These are phyloP conservation scores for Helichrysum umbraculigerum DNA, from an alignment of 129 eudicot genomes.

Conservation along the genomic window DNA sequence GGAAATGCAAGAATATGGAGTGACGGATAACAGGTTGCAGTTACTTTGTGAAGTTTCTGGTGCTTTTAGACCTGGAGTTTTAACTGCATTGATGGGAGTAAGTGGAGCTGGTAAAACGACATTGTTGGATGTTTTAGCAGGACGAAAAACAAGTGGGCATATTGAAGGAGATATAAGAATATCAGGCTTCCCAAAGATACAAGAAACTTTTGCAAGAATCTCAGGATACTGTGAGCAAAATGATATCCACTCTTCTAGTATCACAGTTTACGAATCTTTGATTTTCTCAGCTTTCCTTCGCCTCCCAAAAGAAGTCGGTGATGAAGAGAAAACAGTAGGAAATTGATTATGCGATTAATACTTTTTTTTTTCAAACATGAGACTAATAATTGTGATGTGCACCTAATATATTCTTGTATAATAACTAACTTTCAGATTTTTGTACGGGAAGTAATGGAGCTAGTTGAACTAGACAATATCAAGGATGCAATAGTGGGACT, in stretches of 20 bases:
- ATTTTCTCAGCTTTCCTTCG: constrained; percentile 87
- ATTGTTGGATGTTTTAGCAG: constrained; percentile 86
- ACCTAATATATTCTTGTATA: neutral
- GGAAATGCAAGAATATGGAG: constrained; percentile 85
- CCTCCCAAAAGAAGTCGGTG: constrained; percentile 74
- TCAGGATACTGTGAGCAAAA: constrained; percentile 95
- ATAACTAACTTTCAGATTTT: constrained; percentile 44
- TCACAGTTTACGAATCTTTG: constrained; percentile 77
- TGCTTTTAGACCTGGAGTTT: constrained; percentile 87
- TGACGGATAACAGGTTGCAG: constrained; percentile 61
- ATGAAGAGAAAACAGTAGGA: constrained; percentile 79
- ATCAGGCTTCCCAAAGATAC: constrained; percentile 82
- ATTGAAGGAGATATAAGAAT: constrained; percentile 85
- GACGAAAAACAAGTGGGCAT: constrained; percentile 91
- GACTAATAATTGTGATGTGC: neutral
- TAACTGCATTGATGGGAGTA: constrained; percentile 94
- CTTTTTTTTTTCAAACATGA: neutral
- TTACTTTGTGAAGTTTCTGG: constrained; percentile 75
- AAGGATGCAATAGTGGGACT: constrained; percentile 84
- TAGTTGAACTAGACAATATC: constrained; percentile 70
- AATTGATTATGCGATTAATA: neutral
- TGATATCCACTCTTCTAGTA: constrained; percentile 90
- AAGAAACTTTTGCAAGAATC: constrained; percentile 94
- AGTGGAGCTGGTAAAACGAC: constrained; percentile 99
- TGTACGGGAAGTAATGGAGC: constrained; percentile 78